Evolutionary conservation across 305 asterid genomes (phyloP).

Genomic region (Solanum hybrid): DNA sequence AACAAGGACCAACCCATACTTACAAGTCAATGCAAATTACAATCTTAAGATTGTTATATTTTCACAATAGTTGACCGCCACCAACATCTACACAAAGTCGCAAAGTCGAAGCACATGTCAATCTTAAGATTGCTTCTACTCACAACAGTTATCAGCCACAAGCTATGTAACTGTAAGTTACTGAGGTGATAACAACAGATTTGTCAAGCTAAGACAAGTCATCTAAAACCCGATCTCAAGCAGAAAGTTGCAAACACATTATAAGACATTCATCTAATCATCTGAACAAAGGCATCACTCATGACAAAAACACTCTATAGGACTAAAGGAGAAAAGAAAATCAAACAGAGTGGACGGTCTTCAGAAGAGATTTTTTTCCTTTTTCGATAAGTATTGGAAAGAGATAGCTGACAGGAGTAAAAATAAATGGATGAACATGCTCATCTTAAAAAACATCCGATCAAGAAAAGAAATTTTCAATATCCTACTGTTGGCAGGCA

Average conservation of each 20-base stretch:
- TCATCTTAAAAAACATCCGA: slow-evolving; percentile 26
- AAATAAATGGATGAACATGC: slow-evolving; percentile 4
- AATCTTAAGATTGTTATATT: background rate
- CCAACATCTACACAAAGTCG: background rate
- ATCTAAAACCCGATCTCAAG: background rate
- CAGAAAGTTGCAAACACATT: background rate
- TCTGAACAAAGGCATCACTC: background rate
- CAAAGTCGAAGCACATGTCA: background rate
- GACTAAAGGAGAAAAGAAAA: background rate
- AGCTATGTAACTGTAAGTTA: background rate
- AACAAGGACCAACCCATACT: background rate
- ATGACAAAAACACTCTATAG: background rate
- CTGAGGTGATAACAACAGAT: background rate
- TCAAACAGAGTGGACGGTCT: background rate
- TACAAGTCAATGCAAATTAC: background rate
- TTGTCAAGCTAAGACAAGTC: background rate
- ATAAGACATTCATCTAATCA: background rate
- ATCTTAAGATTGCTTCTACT: background rate
- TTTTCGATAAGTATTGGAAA: background rate
- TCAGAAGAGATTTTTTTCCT: background rate
- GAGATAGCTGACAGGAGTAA: background rate
- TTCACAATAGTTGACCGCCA: background rate
- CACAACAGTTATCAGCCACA: background rate
- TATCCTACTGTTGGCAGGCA: slow-evolving; percentile 40
- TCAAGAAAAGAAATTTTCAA: slow-evolving; percentile 28